These are phyloP conservation scores for Ganoderma lucidum DNA, from an alignment of 1,284 basidiomycete species.

Conservation along the genomic window DNA sequence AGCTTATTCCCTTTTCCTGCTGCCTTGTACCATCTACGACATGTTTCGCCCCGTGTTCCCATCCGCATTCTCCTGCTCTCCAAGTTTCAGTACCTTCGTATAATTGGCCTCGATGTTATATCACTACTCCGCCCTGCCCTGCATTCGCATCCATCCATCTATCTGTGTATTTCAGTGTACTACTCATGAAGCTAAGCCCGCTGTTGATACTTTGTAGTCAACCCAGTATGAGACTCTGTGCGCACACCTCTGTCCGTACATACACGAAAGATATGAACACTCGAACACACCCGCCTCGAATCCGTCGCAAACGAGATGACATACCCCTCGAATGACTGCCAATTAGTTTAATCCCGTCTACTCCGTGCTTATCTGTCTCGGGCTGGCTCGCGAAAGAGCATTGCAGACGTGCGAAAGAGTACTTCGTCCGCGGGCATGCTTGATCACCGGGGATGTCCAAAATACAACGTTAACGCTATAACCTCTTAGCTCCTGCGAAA, in stretches of 20 bases:
- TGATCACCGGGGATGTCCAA: no score
- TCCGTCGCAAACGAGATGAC: neutral
- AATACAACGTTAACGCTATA: no score
- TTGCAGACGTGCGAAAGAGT: no score
- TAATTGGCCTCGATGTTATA: neutral
- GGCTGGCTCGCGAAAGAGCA: no score
- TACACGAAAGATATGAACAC: neutral
- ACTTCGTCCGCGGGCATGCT: no score
- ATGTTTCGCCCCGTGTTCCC: neutral
- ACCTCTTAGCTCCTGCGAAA: neutral
- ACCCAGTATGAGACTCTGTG: neutral
- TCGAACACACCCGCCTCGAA: neutral
- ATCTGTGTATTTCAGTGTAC: constrained; percentile 1
- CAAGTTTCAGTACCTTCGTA: neutral
- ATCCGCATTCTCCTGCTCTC: neutral
- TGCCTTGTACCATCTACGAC: neutral
- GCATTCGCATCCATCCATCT: neutral
- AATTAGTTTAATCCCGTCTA: no score
- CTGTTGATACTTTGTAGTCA: neutral
- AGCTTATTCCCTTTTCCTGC: neutral
- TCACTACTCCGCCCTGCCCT: constrained; percentile 3
- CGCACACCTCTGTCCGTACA: constrained; percentile 4
- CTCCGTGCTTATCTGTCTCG: no score
- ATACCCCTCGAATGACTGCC: neutral
- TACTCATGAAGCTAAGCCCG: neutral